A percentile compares a stretch with the other conserved stretches of the same genome.
phyloP scores from a whole-genome alignment of 805 yeast genomes.

The Ogataea philodendri region DNA sequence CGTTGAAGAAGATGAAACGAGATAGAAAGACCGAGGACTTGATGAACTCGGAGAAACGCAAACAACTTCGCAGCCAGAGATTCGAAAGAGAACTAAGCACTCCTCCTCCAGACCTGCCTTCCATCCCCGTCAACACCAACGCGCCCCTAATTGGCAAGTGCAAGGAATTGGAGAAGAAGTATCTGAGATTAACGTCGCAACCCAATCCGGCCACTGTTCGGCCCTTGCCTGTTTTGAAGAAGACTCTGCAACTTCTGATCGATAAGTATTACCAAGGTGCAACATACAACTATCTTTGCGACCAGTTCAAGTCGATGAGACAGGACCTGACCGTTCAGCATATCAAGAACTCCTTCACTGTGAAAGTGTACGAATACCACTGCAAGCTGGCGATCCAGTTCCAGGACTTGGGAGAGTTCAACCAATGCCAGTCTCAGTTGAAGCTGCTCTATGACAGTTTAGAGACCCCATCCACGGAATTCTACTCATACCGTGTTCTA shows the following conservation, averaged over 20 bases:
- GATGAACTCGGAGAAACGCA: slow-evolving; percentile 31
- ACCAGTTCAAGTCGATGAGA: slow-evolving; percentile 87
- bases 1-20: slow-evolving; percentile 16
- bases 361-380: slow-evolving; percentile 79
- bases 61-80: slow-evolving; percentile 46
- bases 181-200: slow-evolving; percentile 82
- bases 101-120: slow-evolving; percentile 13
- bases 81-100: slow-evolving; percentile 40
- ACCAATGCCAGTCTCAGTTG: slow-evolving; percentile 88
- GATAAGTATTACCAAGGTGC: slow-evolving; percentile 49
- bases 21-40: slow-evolving; percentile 23
- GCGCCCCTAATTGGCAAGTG: slow-evolving; percentile 58
- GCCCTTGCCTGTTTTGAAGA: slow-evolving; percentile 60
- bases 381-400: slow-evolving; percentile 83
- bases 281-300: slow-evolving; percentile 74
- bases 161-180: slow-evolving; percentile 67
- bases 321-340: slow-evolving; percentile 94
- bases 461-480: slow-evolving; percentile 49
- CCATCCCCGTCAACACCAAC: slow-evolving; percentile 11
- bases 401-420: slow-evolving; percentile 87
- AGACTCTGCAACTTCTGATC: slow-evolving; percentile 54
- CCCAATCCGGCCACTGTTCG: slow-evolving; percentile 85
- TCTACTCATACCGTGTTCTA: slow-evolving; percentile 66
- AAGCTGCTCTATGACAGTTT: slow-evolving; percentile 53
- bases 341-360: slow-evolving; percentile 72